Percentiles rank a stretch among this genome's conserved stretches.
Evolutionary conservation across 176 grass and related monocot species (phyloP).

Genomic region (Pontederia crassipes): DNA sequence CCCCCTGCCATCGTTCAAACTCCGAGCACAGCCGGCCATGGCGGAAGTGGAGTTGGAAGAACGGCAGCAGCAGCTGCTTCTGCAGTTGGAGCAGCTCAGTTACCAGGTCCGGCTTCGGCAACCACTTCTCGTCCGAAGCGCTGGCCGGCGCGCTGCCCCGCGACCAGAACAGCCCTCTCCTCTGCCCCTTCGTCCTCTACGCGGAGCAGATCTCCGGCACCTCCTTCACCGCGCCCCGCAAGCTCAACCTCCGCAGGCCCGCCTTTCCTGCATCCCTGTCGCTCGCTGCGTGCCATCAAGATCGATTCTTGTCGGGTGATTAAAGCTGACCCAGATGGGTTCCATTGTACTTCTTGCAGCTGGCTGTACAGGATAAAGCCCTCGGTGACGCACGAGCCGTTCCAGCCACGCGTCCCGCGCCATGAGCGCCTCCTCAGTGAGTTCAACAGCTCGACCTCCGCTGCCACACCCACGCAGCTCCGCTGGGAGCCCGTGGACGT

Average conservation of each 20-base stretch:
- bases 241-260: slow-evolving; percentile 57
- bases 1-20: too few relatives aligned
- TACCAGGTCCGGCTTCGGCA: slow-evolving; percentile 74
- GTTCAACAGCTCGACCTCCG: slow-evolving; percentile 50
- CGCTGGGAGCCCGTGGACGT: slow-evolving; percentile 61
- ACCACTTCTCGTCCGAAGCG: slow-evolving; percentile 63
- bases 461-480: slow-evolving; percentile 77
- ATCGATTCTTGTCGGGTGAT: not conserved
- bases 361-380: slow-evolving; percentile 98
- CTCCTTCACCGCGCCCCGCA: slow-evolving; percentile 78
- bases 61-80: not conserved
- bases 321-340: not conserved
- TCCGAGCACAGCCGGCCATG: too few relatives aligned
- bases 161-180: slow-evolving; percentile 63
- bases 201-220: slow-evolving; percentile 98
- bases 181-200: slow-evolving; percentile 80
- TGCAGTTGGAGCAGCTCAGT: slow-evolving; percentile 7
- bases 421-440: slow-evolving; percentile 53
- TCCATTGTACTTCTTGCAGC: slow-evolving; percentile 23
- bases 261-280: too few relatives aligned
- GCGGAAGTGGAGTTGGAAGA: slow-evolving; percentile 14
- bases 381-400: slow-evolving; percentile 89
- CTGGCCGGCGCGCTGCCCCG: slow-evolving; percentile 35
- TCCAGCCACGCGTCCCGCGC: slow-evolving; percentile 50
- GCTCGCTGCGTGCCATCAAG: not conserved